Evolutionary conservation across 192 early-diverging fungal genomes (phyloP).

Genomic region (Coemansia sp.): DNA sequence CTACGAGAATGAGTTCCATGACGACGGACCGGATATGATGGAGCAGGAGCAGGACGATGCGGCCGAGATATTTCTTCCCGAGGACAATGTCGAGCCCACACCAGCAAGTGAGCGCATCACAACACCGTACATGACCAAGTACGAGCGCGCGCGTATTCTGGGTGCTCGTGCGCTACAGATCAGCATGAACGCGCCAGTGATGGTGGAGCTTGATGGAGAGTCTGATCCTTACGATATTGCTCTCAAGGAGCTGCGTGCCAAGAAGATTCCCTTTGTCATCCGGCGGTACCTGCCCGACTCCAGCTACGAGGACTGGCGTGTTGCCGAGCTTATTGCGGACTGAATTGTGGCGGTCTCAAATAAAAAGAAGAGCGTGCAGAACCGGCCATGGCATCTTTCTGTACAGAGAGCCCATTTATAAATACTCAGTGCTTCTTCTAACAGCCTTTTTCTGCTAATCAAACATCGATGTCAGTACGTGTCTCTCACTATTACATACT

Average conservation of each 20-base stretch:
- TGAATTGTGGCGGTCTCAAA: slow-evolving; percentile 21
- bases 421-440: neutral
- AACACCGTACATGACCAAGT: slow-evolving; percentile 99
- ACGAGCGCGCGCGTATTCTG: slow-evolving; percentile 88
- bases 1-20: slow-evolving; percentile 14
- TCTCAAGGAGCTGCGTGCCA: slow-evolving; percentile 88
- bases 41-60: slow-evolving; percentile 33
- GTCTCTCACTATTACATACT: neutral
- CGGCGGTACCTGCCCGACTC: slow-evolving; percentile 92
- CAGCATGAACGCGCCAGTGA: slow-evolving; percentile 98
- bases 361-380: neutral
- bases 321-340: slow-evolving; percentile 83
- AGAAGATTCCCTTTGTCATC: slow-evolving; percentile 92
- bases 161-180: slow-evolving; percentile 96
- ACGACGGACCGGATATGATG: slow-evolving; percentile 32
- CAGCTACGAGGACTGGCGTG: slow-evolving; percentile 93
- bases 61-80: slow-evolving; percentile 48
- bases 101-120: slow-evolving; percentile 78
- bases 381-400: neutral
- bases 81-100: slow-evolving; percentile 35
- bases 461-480: too few species aligned
- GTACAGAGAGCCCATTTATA: neutral
- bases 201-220: slow-evolving; percentile 92
- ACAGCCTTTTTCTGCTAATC: neutral
- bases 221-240: slow-evolving; percentile 94